Conservation (phyloP, 352 stramenopile genomes). For the Aphanomyces cochlioides region DNA sequence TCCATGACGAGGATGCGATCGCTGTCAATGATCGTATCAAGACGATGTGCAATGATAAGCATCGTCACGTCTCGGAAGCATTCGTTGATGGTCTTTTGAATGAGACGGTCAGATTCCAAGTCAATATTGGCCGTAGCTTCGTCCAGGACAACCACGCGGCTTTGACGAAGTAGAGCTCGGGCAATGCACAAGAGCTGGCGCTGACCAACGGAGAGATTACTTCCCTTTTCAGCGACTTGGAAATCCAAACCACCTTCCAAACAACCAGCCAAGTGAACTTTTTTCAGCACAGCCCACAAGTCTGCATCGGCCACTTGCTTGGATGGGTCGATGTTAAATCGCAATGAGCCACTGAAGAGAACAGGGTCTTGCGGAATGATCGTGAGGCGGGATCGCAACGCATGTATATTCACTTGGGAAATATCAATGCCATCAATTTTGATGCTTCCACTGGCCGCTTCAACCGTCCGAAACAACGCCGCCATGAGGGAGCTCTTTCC, state of each 20-base stretch:
- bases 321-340: constrained; percentile 72
- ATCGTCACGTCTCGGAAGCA: constrained; percentile 88
- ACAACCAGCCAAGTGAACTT: constrained; percentile 77
- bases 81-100: constrained; percentile 65
- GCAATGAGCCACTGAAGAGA: constrained; percentile 60
- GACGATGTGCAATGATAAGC: constrained; percentile 95
- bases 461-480: constrained; percentile 63
- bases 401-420: constrained; percentile 48
- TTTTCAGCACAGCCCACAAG: constrained; percentile 87
- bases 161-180: constrained; percentile 87
- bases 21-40: constrained; percentile 97
- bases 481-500: constrained; percentile 68
- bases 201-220: constrained; percentile 94
- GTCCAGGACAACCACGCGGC: constrained; percentile 90
- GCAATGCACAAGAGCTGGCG: constrained; percentile 94
- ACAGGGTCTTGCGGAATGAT: constrained; percentile 83
- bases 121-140: constrained; percentile 93
- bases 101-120: constrained; percentile 73
- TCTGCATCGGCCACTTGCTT: constrained; percentile 65
- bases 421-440: constrained; percentile 91
- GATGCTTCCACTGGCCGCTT: constrained; percentile 68
- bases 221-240: constrained; percentile 68
- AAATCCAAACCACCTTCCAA: constrained; percentile 39
- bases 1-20: constrained; percentile 96
- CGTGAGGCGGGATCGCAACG: constrained; percentile 61